Base-by-base conservation (phyloP, 164 flowering plant genomes). In the Berberis thunbergii region DNA sequence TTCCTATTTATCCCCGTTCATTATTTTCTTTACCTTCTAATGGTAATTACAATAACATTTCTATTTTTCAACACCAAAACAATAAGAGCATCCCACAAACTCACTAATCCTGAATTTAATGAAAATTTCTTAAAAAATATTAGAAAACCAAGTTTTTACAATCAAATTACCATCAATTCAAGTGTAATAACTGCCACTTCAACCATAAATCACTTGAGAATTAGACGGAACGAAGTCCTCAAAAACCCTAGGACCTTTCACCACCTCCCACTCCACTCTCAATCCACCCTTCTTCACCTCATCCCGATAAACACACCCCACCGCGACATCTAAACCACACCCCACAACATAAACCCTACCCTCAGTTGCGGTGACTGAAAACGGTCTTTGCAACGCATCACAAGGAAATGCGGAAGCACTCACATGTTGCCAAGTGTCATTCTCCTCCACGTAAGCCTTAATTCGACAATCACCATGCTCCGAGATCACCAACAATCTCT, bases 151-250 rank as follows among this genome's bases (percentile, higher is more conserved):
- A 13, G 8, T 58, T 41, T 58, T 13, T 11, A 8, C 45, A 0
- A 41, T 7, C 26, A 26, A 26, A 2, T 26, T 26, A 46, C 13
- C 2, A 54, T n/a, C 45, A 52, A 45, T 9, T 1, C 64, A 48
- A 63, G 57, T 42, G 39, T 50, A 49, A 52, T 58, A 63, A 39
- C 44, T 6, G 53, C 50, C 53, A 45, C 26, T 26, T 26, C 43
- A 83, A 42, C 79, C 84, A 53, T 75, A 80, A 10, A 84, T 70
- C 56, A 79, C 73, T 49, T 84, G 82, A 63, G 75, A 74, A 60
- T 55, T 74, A 2, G 70, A 69, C 4, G 88, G 88, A 0, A 64
- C 63, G 38, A 76, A 69, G 8, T 74, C 78, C 3, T 10, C 44
- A 43, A 79, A n/a, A 11, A 61, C 74, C 4, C 55, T 40, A 0